A percentile compares a stretch with the other conserved stretches of the same genome.
Evolutionary conservation across 2,329 filamentous ascomycete species (phyloP).

Genomic region (Calonectria pauciramosa): DNA sequence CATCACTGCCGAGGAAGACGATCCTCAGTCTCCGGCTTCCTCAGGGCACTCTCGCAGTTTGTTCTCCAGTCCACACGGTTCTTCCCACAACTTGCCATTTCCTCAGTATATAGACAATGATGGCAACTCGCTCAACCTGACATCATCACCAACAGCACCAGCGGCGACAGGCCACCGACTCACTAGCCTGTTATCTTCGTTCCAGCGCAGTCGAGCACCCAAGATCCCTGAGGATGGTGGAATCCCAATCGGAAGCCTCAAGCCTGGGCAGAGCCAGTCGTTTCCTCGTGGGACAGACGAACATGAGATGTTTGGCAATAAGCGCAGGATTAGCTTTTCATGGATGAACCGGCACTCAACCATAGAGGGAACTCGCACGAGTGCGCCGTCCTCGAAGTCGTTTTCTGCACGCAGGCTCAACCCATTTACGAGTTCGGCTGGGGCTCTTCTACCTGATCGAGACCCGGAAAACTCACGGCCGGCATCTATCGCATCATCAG

Average conservation of each 20-base stretch:
- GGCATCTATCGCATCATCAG: conserved; percentile 76
- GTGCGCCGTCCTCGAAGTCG: conserved; percentile 49
- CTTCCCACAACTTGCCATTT: conserved; percentile 70
- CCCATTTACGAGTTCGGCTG: conserved; percentile 64
- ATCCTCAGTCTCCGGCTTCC: conserved; percentile 72
- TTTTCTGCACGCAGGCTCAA: conserved; percentile 61
- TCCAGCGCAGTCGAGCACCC: conserved; percentile 71
- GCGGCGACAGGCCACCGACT: conserved; percentile 54
- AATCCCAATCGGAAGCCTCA: conserved; percentile 77
- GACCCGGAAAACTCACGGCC: conserved; percentile 75
- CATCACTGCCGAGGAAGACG: conserved; percentile 51
- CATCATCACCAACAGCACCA: conserved; percentile 56
- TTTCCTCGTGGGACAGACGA: conserved; percentile 76
- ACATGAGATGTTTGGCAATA: conserved; percentile 64
- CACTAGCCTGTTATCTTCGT: conserved; percentile 70
- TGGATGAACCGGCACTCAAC: conserved; percentile 72
- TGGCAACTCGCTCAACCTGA: conserved; percentile 54
- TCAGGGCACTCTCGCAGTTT: conserved; percentile 69
- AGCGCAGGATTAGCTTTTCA: conserved; percentile 70
- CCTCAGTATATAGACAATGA: conserved; percentile 65
- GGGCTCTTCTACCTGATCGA: conserved; percentile 64
- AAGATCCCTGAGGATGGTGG: conserved; percentile 68
- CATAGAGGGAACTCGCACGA: conserved; percentile 53
- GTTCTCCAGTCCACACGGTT: conserved; percentile 73
- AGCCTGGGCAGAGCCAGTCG: conserved; percentile 81